These are phyloP conservation scores for Pseudomassariella vexata DNA, from an alignment of 2,329 filamentous ascomycete genomes.

Conservation along the genomic window DNA sequence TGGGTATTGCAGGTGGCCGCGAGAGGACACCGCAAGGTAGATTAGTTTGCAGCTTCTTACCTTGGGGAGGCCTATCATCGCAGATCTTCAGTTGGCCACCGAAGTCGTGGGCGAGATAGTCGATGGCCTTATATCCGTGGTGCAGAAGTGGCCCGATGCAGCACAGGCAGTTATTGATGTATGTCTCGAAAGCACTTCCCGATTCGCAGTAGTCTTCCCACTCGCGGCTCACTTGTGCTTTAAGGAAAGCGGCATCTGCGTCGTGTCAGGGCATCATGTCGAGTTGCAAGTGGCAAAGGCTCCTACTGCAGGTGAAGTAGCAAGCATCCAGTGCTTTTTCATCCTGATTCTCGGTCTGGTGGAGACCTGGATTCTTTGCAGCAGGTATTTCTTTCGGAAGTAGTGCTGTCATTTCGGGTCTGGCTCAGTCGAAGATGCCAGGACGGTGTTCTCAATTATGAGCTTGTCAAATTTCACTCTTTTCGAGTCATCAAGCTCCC, in stretches of 20 bases:
- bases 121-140: neutral
- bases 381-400: too few species aligned
- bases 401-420: too few species aligned
- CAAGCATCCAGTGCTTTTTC: slow-evolving; percentile 1
- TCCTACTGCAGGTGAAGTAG: slow-evolving; percentile 4
- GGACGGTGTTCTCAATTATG: too few species aligned
- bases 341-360: too few species aligned
- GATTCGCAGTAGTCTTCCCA: slow-evolving; percentile 6
- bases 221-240: slow-evolving; percentile 3
- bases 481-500: too few species aligned
- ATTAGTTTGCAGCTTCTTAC: neutral
- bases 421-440: too few species aligned
- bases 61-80: neutral
- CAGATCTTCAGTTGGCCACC: neutral
- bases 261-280: neutral
- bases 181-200: slow-evolving; percentile 5
- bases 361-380: too few species aligned
- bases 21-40: neutral
- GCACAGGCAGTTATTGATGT: slow-evolving; percentile 6
- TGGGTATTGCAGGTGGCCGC: neutral
- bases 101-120: slow-evolving; percentile 6
- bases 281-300: neutral
- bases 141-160: slow-evolving; percentile 1
- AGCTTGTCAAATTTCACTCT: too few species aligned
- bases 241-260: slow-evolving; percentile 6